phyloP scores from a whole-genome alignment of 2,329 filamentous ascomycete species.

The Pyrenophora tritici-repentis region DNA sequence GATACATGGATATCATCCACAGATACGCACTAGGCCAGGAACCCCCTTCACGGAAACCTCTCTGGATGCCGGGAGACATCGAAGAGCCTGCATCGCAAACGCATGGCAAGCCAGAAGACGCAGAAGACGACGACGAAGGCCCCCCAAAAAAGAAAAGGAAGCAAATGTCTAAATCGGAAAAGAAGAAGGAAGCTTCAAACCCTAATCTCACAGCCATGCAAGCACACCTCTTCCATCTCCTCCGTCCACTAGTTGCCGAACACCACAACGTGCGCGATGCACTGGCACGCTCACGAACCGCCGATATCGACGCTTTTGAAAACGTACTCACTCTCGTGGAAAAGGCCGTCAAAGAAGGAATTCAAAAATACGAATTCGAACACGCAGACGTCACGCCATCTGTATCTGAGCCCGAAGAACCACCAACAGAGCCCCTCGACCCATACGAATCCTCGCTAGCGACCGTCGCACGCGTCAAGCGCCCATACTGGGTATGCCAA shows the following conservation, averaged over 20 bases:
- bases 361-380: conserved; percentile 66
- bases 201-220: conserved; percentile 82
- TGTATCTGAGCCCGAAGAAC: neutral
- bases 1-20: conserved; percentile 91
- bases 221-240: conserved; percentile 88
- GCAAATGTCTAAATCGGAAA: conserved; percentile 50
- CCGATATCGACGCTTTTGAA: conserved; percentile 79
- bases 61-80: conserved; percentile 69
- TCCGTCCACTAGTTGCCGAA: conserved; percentile 77
- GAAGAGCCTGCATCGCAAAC: conserved; percentile 47
- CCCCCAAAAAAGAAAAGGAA: conserved; percentile 46
- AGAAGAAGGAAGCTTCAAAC: conserved; percentile 56
- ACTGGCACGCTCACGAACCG: conserved; percentile 70
- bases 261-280: conserved; percentile 85
- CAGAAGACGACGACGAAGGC: conserved; percentile 28
- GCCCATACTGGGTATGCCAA: conserved; percentile 91
- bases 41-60: conserved; percentile 69
- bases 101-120: conserved; percentile 18
- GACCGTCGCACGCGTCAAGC: conserved; percentile 71
- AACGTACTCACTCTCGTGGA: conserved; percentile 77
- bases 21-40: conserved; percentile 70
- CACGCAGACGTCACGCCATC: conserved; percentile 5
- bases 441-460: conserved; percentile 64
- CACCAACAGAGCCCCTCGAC: conserved; percentile 21
- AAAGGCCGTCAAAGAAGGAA: conserved; percentile 70